Conservation (phyloP, 2,329 filamentous ascomycete genomes). For the Diaporthe velutina region DNA sequence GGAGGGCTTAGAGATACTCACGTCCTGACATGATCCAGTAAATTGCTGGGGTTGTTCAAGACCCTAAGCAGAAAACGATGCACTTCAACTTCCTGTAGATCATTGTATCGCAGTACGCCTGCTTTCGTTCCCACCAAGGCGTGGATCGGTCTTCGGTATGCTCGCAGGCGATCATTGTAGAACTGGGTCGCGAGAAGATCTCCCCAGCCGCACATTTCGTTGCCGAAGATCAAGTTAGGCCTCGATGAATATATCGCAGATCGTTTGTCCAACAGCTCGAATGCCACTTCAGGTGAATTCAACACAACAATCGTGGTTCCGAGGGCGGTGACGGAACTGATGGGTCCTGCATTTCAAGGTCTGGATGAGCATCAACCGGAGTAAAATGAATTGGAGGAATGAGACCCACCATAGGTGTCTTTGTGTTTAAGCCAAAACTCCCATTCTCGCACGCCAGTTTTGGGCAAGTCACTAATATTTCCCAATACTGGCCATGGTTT, state of each 20-base stretch:
- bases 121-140: slow-evolving; percentile 9
- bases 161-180: background rate
- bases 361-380: background rate
- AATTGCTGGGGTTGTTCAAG: slow-evolving; percentile 15
- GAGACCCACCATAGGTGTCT: slow-evolving; percentile 13
- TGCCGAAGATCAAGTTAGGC: slow-evolving; percentile 1
- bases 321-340: slow-evolving; percentile 29
- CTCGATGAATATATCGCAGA: slow-evolving; percentile 26
- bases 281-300: background rate
- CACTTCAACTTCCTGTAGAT: slow-evolving; percentile 18
- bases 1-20: background rate
- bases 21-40: slow-evolving; percentile 24
- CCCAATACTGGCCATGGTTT: slow-evolving; percentile 29
- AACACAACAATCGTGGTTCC: slow-evolving; percentile 29
- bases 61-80: slow-evolving; percentile 27
- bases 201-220: slow-evolving; percentile 25
- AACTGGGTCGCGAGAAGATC: background rate
- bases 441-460: slow-evolving; percentile 12
- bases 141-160: slow-evolving; percentile 4
- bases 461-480: slow-evolving; percentile 22
- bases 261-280: slow-evolving; percentile 29
- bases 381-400: background rate
- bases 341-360: slow-evolving; percentile 4
- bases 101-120: slow-evolving; percentile 8
- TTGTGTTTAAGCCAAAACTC: slow-evolving; percentile 30